phyloP scores from a whole-genome alignment of 1,284 basidiomycete genomes.

The Coriolopsis trogii region DNA sequence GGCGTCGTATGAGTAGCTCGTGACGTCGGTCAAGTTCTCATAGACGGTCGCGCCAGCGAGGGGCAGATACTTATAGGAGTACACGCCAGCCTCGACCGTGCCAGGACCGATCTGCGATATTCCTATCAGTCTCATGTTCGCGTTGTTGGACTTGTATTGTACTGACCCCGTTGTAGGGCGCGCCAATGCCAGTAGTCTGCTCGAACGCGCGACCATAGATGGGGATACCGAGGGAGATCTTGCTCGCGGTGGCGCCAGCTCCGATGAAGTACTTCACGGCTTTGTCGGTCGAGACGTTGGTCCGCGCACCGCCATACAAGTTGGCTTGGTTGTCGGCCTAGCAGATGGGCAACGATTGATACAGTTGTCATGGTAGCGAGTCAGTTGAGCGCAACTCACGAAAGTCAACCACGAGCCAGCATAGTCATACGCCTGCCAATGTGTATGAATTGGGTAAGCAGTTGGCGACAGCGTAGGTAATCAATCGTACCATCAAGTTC shows the following conservation, averaged over 20 bases:
- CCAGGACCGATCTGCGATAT: conserved; percentile 70
- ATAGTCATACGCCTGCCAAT: conserved; percentile 80
- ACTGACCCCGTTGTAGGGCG: conserved; percentile 70
- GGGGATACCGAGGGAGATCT: conserved; percentile 87
- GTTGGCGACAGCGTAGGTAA: too few relatives aligned
- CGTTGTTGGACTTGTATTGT: not conserved
- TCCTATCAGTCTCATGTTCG: not conserved
- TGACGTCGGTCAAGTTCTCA: conserved; percentile 75
- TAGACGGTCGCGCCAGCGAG: conserved; percentile 57
- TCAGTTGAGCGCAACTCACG: too few relatives aligned
- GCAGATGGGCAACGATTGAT: too few relatives aligned
- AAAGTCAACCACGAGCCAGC: conserved; percentile 69
- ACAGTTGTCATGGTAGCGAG: too few relatives aligned
- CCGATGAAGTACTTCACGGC: conserved; percentile 70
- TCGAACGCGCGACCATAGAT: conserved; percentile 87
- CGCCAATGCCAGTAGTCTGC: conserved; percentile 75
- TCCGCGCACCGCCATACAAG: conserved; percentile 67
- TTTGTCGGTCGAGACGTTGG: conserved; percentile 69
- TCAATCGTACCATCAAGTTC: conserved; percentile 91
- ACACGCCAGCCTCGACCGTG: conserved; percentile 68
- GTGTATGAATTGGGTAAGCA: too few relatives aligned
- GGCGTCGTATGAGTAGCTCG: conserved; percentile 81
- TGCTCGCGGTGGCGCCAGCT: conserved; percentile 70
- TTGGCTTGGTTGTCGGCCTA: conserved; percentile 82
- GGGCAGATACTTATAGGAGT: conserved; percentile 80